Base-by-base conservation (phyloP, 108 stramenopile genomes). In the Aurantiochytrium sp. region DNA sequence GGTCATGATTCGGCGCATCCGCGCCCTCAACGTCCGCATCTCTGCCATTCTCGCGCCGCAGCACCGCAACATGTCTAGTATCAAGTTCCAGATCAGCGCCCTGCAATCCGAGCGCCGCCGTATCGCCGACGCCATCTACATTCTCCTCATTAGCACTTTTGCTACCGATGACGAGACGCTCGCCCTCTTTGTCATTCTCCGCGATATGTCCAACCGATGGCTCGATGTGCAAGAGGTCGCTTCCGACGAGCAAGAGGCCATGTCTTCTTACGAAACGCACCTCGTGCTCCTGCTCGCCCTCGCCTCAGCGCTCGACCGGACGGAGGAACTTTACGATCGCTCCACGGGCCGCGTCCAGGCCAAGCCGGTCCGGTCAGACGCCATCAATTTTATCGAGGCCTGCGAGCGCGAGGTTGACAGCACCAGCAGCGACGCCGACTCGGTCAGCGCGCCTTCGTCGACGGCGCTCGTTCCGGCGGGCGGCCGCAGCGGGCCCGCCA, bases 311-410 rank as follows among this genome's bases (percentile, higher is more conserved):
- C 73, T 81, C n/a, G 45, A 81, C 45, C 45, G 73, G 21, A 24
- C 27, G n/a, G 73, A 81, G 6, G 73, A 12, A n/a, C 73, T 81
- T 39, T 81, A 81, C 39, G 73, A 81, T 48, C 73, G 73, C 39
- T 24, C 34, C 34, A 24, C 59, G 27, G 32, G 10, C 15, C 27
- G 34, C 6, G 24, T 65, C 10, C 32, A 34, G 59, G 12, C 15
- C 2, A 65, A 65, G 59, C 59, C 59, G 3, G 59, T 65, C 8
- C 15, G 59, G 24, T 34, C 32, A 30, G 59, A 65, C 8, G 8
- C 59, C 24, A 15, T 65, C 1, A 34, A 65, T 12, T 65, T 65
- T 65, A 65, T 65, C 34, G 59, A 65, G 59, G 32, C 32, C 15
- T 65, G 59, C 59, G 59, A 65, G 19, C 59, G 27, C 59, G 59